Base-by-base conservation (phyloP, 768 basidiomycete genomes). In the Ephemerocybe angulata region DNA sequence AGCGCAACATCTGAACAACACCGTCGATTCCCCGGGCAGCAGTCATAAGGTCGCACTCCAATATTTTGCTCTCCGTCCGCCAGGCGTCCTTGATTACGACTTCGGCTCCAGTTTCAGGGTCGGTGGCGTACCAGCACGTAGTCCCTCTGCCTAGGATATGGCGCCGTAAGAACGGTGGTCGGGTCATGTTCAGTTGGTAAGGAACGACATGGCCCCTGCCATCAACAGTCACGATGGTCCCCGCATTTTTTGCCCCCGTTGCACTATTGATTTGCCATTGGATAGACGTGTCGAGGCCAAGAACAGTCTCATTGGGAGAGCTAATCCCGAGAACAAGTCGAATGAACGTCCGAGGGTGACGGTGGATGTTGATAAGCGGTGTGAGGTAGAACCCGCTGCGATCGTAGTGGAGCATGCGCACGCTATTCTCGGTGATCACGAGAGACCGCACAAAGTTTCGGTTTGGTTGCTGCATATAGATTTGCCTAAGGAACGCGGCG, bases 331-430 rank as follows among this genome's bases (percentile, higher is more conserved):
- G 47, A 13, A 55, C 48, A 25, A 50, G 11, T 4, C 54, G 46
- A 8, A 55, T 31, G 21, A 55, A 55, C 3, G 19, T 21, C 4
- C 21, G 31, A 4, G 46, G 21, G 10, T 55, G n/a, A 0, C 28
- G 13, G 22, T 55, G 47, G 27, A 50, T 27, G 48, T 50, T 27
- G 38, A 55, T 11, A 12, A 33, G 22, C 2, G 17, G 27, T 4
- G 54, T 25, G 19, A 48, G 29, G 8, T 41, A n/a, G 30, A 50
- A 12, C 4, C 54, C 54, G 29, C 47, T 50, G 2, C 48, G 31
- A 37, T 55, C 54, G 37, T 33, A 55, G 28, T 55, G 54, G 25
- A 55, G 15, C 4, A 55, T 28, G 37, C 48, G 37, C 22, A 42
- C 21, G 15, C 30, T 35, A 7, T 27, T 29, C 29, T 55, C 47